These are phyloP conservation scores for Amanita rubescens DNA, from an alignment of 768 basidiomycete species.

Conservation along the genomic window DNA sequence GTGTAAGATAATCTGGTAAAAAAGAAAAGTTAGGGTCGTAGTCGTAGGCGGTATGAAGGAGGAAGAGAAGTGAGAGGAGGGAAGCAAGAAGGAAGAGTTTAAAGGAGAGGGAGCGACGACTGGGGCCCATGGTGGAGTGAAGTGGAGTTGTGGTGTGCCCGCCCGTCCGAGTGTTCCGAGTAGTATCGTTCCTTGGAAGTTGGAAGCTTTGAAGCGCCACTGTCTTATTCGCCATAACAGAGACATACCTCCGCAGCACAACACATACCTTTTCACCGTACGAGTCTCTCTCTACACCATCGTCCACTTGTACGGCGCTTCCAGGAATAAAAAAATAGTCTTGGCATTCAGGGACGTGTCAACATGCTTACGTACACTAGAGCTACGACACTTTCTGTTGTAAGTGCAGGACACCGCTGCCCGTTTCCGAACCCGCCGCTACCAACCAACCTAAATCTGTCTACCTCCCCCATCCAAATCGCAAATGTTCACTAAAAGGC, in stretches of 20 bases:
- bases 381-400: no score
- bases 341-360: background rate
- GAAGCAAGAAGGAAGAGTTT: constrained; percentile 16
- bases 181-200: no score
- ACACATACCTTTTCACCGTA: background rate
- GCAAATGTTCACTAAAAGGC: no score
- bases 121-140: constrained; percentile 11
- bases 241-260: background rate
- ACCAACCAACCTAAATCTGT: no score
- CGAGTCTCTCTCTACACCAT: background rate
- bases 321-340: background rate
- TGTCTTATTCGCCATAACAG: no score
- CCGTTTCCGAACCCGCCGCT: no score
- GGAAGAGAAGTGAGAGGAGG: constrained; percentile 15
- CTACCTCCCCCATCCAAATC: no score
- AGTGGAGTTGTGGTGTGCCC: background rate
- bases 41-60: constrained; percentile 16
- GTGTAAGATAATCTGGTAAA: background rate
- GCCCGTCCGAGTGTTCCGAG: background rate
- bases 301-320: no score
- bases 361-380: background rate
- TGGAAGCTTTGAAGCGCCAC: no score
- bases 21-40: constrained; percentile 2
- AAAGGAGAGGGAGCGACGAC: constrained; percentile 14
- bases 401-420: no score